These are phyloP conservation scores for Crataegus laevigata DNA, from an alignment of 306 rosid species.

Conservation along the genomic window DNA sequence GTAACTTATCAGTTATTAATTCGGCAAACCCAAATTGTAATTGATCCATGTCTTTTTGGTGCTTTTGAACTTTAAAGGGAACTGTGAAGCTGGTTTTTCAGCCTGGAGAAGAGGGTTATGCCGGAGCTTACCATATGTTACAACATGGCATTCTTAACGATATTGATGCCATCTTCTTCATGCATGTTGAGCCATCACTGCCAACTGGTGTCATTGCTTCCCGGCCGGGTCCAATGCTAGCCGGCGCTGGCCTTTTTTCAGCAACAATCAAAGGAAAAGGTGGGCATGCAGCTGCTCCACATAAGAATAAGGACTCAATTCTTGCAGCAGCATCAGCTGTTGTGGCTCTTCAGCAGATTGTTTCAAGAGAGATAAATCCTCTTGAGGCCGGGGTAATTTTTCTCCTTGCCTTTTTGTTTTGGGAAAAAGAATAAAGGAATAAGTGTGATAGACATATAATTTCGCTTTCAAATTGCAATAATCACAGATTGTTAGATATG, in stretches of 20 bases:
- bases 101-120: constrained; percentile 35
- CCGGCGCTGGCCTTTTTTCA: constrained; percentile 30
- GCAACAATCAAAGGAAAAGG: constrained; percentile 33
- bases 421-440: no score
- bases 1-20: background rate
- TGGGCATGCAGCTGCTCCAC: constrained; percentile 37
- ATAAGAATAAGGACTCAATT: constrained; percentile 29
- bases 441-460: background rate
- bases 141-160: constrained; percentile 21
- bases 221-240: constrained; percentile 30
- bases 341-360: constrained; percentile 37
- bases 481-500: background rate
- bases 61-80: constrained; percentile 17
- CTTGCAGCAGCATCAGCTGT: constrained; percentile 32
- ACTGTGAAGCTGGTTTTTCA: constrained; percentile 42
- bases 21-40: background rate
- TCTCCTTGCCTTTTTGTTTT: background rate
- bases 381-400: constrained; percentile 27
- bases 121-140: constrained; percentile 37
- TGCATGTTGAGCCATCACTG: constrained; percentile 28
- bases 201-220: constrained; percentile 35
- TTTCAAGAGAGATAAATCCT: constrained; percentile 37
- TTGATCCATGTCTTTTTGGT: background rate
- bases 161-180: constrained; percentile 24
- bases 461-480: background rate